These are phyloP conservation scores for Lactifluus piperatus DNA, from an alignment of 768 basidiomycete species.

Conservation along the genomic window DNA sequence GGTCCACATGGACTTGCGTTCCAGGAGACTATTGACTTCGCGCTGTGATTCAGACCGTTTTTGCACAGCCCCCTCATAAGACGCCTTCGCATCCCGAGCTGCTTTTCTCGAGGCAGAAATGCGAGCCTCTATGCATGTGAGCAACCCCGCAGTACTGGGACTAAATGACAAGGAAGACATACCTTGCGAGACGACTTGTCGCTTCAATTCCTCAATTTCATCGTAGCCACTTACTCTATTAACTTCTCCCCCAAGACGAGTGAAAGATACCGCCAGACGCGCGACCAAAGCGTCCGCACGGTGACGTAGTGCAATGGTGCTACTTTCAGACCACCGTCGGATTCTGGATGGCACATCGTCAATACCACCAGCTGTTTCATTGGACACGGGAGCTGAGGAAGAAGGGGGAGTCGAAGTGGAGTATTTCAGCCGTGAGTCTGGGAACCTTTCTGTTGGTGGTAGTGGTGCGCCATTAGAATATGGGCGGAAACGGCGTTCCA, in stretches of 20 bases:
- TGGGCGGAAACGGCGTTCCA: constrained; percentile 1
- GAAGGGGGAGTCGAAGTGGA: background rate
- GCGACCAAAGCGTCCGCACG: constrained; percentile 52
- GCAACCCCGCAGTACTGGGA: background rate
- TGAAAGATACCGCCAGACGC: constrained; percentile 50
- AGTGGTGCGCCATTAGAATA: background rate
- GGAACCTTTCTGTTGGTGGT: background rate
- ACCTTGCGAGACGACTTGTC: constrained; percentile 77
- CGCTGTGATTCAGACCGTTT: constrained; percentile 80
- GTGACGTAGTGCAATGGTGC: constrained; percentile 36
- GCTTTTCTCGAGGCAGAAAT: constrained; percentile 60
- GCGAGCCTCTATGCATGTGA: constrained; percentile 48
- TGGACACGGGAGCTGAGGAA: background rate
- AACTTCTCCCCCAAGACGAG: constrained; percentile 66
- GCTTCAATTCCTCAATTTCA: constrained; percentile 76
- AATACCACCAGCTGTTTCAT: background rate
- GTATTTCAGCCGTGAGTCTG: background rate
- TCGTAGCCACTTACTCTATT: constrained; percentile 91
- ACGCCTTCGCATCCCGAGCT: constrained; percentile 62
- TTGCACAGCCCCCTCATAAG: constrained; percentile 71
- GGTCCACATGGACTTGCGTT: constrained; percentile 92
- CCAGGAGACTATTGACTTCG: constrained; percentile 91
- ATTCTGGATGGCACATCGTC: constrained; percentile 14
- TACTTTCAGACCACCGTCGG: constrained; percentile 38
- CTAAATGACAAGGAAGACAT: constrained; percentile 21